Conservation (phyloP, 2,329 filamentous ascomycete species). For the Colletotrichum sp. region DNA sequence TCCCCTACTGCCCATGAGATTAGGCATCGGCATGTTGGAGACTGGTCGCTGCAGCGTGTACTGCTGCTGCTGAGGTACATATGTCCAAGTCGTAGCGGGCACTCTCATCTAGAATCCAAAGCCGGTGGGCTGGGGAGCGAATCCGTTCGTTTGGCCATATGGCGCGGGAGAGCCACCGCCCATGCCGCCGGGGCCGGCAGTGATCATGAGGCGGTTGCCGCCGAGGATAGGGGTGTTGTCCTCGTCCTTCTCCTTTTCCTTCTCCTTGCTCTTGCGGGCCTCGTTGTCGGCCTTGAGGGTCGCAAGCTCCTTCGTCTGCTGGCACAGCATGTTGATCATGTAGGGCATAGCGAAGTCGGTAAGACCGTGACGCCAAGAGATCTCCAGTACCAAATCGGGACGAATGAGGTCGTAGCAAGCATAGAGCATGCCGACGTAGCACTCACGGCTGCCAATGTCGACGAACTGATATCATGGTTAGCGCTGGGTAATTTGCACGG, state of each 20-base stretch:
- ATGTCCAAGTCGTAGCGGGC: conserved; percentile 10
- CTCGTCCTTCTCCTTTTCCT: conserved; percentile 80
- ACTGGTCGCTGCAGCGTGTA: not conserved
- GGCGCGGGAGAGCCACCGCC: conserved; percentile 65
- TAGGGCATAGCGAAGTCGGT: conserved; percentile 99
- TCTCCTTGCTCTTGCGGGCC: conserved; percentile 81
- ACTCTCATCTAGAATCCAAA: conserved; percentile 60
- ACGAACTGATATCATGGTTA: conserved; percentile 75
- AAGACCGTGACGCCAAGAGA: conserved; percentile 95
- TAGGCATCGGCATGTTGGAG: not conserved
- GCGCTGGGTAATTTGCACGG: conserved; percentile 15
- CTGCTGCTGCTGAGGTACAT: not conserved
- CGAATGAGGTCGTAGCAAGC: conserved; percentile 97
- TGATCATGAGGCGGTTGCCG: conserved; percentile 90
- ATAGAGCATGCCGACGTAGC: conserved; percentile 99
- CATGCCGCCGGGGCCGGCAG: conserved; percentile 74
- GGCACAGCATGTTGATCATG: conserved; percentile 97
- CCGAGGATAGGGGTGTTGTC: conserved; percentile 94
- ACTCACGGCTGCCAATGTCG: conserved; percentile 98
- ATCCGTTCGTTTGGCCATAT: conserved; percentile 84
- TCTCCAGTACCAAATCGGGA: conserved; percentile 89
- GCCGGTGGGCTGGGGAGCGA: conserved; percentile 87
- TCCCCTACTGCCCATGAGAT: not conserved
- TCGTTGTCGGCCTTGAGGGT: conserved; percentile 94
- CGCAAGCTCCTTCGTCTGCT: conserved; percentile 87